Evolutionary conservation across 139 green algal genomes (phyloP).

Genomic region (Chlamydomonas sp.): DNA sequence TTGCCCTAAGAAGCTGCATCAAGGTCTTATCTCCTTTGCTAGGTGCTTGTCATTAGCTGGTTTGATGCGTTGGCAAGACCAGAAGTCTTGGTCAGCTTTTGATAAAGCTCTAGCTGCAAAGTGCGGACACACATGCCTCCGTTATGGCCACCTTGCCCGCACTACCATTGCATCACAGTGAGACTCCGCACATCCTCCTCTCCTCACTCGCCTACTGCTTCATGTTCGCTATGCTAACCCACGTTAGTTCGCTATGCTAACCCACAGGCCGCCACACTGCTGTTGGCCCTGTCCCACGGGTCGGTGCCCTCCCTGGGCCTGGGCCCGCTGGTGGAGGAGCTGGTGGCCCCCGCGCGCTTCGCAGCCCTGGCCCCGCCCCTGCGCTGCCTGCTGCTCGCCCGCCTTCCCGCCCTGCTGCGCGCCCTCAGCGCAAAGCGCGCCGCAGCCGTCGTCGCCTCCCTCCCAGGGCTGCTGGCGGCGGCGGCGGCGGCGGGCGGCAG

Average conservation of each 20-base stretch:
- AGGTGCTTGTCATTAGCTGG: neutral
- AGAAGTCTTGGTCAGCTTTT: neutral
- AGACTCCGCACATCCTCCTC: too few species aligned
- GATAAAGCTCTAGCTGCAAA: neutral
- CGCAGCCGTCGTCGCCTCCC: neutral
- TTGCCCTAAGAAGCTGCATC: too few species aligned
- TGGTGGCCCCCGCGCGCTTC: slow-evolving; percentile 24
- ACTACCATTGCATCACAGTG: too few species aligned
- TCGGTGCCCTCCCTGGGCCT: neutral
- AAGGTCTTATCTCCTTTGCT: neutral
- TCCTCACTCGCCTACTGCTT: too few species aligned
- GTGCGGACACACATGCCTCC: neutral
- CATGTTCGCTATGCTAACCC: too few species aligned
- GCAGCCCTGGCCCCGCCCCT: neutral
- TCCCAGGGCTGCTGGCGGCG: slow-evolving; percentile 21
- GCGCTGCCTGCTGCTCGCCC: neutral
- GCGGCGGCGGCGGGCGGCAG: neutral
- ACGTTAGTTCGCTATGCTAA: too few species aligned
- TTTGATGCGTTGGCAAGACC: neutral
- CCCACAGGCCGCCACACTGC: slow-evolving; percentile 11
- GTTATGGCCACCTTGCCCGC: too few species aligned
- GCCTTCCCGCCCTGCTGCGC: slow-evolving; percentile 28
- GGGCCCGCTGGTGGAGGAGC: slow-evolving; percentile 19
- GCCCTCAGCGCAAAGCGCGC: neutral
- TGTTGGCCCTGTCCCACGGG: slow-evolving; percentile 26